Evolutionary conservation across 2,329 filamentous ascomycete genomes (phyloP).

Genomic region (Huntiella savannae): DNA sequence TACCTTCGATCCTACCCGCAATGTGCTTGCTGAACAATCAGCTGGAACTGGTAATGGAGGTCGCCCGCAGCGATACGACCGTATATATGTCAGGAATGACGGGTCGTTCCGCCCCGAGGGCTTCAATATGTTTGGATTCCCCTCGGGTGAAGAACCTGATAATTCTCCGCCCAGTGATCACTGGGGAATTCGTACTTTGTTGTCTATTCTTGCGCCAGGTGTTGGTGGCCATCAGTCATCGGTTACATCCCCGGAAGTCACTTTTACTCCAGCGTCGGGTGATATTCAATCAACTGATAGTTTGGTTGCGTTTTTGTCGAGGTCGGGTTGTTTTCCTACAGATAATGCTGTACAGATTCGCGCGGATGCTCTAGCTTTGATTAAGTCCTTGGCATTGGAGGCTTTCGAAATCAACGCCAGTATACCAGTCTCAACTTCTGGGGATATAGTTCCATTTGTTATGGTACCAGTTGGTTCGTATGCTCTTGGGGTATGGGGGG

Average conservation of each 20-base stretch:
- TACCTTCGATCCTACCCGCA: slow-evolving; percentile 42
- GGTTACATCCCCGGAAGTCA: not conserved
- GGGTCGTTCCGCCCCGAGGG: slow-evolving; percentile 21
- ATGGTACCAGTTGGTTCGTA: slow-evolving; percentile 48
- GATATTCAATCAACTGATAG: not conserved
- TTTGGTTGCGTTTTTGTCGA: not conserved
- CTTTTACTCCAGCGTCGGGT: not conserved
- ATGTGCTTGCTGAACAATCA: slow-evolving; percentile 33
- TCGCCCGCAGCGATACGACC: slow-evolving; percentile 46
- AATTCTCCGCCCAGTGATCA: slow-evolving; percentile 32
- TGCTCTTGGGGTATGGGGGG: slow-evolving; percentile 41
- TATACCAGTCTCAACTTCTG: not conserved
- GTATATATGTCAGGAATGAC: slow-evolving; percentile 34
- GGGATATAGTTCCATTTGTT: slow-evolving; percentile 15
- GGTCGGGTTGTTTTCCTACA: not conserved
- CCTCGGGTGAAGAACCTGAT: slow-evolving; percentile 13
- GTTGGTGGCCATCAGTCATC: not conserved
- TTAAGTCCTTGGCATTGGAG: not conserved
- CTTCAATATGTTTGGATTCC: slow-evolving; percentile 40
- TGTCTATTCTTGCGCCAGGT: slow-evolving; percentile 14
- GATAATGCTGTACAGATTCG: not conserved
- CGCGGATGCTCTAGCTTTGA: not conserved
- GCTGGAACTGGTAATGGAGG: slow-evolving; percentile 28
- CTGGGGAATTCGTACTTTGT: slow-evolving; percentile 33
- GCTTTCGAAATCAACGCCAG: not conserved